phyloP scores from a whole-genome alignment of 176 grass and related monocot species.

The Oryza longistaminata region DNA sequence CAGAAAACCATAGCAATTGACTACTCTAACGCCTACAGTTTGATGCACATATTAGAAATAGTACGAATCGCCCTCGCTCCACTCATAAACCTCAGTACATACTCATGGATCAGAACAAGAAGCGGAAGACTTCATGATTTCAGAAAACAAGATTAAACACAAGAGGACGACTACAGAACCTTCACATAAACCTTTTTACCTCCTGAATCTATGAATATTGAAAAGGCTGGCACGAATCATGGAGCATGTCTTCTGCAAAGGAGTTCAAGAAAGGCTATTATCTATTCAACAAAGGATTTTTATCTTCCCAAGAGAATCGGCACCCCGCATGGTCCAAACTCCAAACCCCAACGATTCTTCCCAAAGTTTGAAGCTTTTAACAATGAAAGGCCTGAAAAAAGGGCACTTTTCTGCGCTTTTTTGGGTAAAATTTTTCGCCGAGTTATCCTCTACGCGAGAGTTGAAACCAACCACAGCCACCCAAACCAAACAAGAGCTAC shows the following conservation, averaged over 20 bases:
- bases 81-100: not conserved
- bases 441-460: slow-evolving; percentile 20
- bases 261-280: not conserved
- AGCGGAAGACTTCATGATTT: not conserved
- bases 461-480: slow-evolving; percentile 28
- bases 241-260: not conserved
- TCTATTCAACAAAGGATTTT: not conserved
- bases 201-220: not conserved
- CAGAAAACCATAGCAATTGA: not conserved
- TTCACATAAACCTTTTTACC: slow-evolving; percentile 13
- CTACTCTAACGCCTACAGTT: not conserved
- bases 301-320: slow-evolving; percentile 23
- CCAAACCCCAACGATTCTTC: not conserved
- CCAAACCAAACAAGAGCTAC: slow-evolving; percentile 20
- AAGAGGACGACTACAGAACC: not conserved
- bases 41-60: not conserved
- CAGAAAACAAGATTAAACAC: not conserved
- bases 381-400: not conserved
- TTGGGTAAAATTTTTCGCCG: not conserved
- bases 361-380: slow-evolving; percentile 8
- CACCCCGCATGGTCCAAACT: not conserved
- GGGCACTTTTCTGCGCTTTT: not conserved
- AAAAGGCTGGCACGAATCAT: not conserved
- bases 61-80: not conserved
- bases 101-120: slow-evolving; percentile 4